Base-by-base conservation (phyloP, 2,329 filamentous ascomycete genomes). In the Venturia pyrina region DNA sequence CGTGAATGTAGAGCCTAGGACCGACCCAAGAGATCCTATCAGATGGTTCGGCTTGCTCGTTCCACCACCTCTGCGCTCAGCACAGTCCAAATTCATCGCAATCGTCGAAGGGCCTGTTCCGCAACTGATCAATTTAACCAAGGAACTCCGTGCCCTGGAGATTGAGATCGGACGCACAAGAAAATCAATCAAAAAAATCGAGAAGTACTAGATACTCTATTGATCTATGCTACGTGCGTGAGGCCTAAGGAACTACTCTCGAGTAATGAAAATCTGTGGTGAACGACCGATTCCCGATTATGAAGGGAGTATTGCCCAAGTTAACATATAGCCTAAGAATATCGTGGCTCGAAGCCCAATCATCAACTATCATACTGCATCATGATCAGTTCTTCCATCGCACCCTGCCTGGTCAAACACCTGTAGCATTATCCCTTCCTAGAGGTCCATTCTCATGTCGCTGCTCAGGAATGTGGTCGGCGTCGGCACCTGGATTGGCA, bases 81-180 rank as follows among this genome's bases (percentile, higher is more conserved):
- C 89, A 1, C 89, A 92, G 73, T 70, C 72, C 0, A 79, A 83
- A 19, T 86, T 89, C 63, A 72, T 84, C 32, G 72, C 78, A 46
- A 81, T 81, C 0, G 80, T 91, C 3, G 82, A 86, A 65, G 75
- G 80, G 0, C 73, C 87, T 3, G 75, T 92, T 1, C 82, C 86
- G 1, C 76, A 76, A 48, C 77, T 91, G 10, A 81, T 81, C 7
- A 82, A 81, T 1, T 74, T 89, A n/a, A 79, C 81, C 44, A 79
- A 80, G 37, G 81, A 85, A 70, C 86, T 93, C 83, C 79, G 80
- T 17, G 76, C 77, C n/a, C 73, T 90, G 5, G 89, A 92, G 77
- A 85, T 87, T 63, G 83, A 89, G 69, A 86, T 93, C 65, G 81
- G 88, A 46, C 79, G 88, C 66, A 65, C 78, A 62, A 76, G 80